Conservation (phyloP, 1,284 basidiomycete genomes). For the Coniophora puteana region DNA sequence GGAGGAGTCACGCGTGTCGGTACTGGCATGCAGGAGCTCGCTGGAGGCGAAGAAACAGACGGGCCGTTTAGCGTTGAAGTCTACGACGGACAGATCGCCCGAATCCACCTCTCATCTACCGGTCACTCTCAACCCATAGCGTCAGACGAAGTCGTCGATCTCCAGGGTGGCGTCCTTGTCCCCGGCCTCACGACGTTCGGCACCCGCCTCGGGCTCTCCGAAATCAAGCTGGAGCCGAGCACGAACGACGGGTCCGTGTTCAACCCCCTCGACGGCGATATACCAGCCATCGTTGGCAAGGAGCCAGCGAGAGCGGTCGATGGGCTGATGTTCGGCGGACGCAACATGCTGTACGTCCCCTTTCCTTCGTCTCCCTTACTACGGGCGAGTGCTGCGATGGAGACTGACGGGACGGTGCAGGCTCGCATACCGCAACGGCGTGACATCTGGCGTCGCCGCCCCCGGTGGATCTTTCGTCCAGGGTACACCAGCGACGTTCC, state of each 20-base stretch:
- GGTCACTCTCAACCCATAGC: too few species aligned
- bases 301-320: conserved; percentile 62
- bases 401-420: too few species aligned
- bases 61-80: conserved; percentile 39
- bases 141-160: conserved; percentile 32
- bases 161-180: conserved; percentile 43
- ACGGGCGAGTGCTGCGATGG: too few species aligned
- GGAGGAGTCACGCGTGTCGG: conserved; percentile 10
- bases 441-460: conserved; percentile 59
- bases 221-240: conserved; percentile 61
- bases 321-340: conserved; percentile 66
- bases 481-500: conserved; percentile 66
- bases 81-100: conserved; percentile 41
- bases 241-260: conserved; percentile 61
- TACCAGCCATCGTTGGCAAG: conserved; percentile 45
- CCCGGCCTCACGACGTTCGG: conserved; percentile 64
- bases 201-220: conserved; percentile 58
- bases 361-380: conserved; percentile 17
- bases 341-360: conserved; percentile 60
- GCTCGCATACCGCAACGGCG: conserved; percentile 62
- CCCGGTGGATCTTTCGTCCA: conserved; percentile 54
- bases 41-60: conserved; percentile 17
- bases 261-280: conserved; percentile 44
- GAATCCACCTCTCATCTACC: conserved; percentile 27
- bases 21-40: conserved; percentile 1